Percentiles rank a stretch among this genome's conserved stretches.
These are phyloP conservation scores for Fraxinus xanthoxyloides DNA, from an alignment of 305 asterid species.

Conservation along the genomic window DNA sequence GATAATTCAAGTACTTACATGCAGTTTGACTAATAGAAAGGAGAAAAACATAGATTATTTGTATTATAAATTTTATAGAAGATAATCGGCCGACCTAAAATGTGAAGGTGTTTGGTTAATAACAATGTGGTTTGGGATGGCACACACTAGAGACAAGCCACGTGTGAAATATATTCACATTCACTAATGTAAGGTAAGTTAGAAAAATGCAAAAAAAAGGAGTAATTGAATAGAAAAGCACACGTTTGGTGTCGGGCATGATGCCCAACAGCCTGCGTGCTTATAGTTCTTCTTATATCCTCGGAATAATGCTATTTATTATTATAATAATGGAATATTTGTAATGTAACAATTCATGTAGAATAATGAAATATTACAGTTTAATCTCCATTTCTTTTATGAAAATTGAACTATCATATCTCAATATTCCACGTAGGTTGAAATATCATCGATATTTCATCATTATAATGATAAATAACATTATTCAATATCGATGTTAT, in stretches of 20 bases:
- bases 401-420: no score
- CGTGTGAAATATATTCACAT: constrained; percentile 23
- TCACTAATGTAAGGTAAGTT: not conserved
- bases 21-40: not conserved
- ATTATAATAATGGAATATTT: no score
- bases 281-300: not conserved
- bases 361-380: no score
- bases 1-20: not conserved
- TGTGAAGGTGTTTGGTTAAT: constrained; percentile 3
- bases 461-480: no score
- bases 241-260: constrained; percentile 49
- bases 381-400: no score
- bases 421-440: no score
- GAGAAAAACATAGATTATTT: not conserved
- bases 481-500: no score
- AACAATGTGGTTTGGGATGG: constrained; percentile 33
- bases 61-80: not conserved
- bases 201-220: not conserved
- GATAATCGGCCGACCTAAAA: constrained; percentile 44
- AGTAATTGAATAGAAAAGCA: constrained; percentile 21
- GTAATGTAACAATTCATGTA: no score
- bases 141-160: constrained; percentile 32
- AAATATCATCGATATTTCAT: no score
- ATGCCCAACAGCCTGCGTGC: constrained; percentile 8
- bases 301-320: no score